These are phyloP conservation scores for Bipolaris zeicola DNA, from an alignment of 2,329 filamentous ascomycete species.

Conservation along the genomic window DNA sequence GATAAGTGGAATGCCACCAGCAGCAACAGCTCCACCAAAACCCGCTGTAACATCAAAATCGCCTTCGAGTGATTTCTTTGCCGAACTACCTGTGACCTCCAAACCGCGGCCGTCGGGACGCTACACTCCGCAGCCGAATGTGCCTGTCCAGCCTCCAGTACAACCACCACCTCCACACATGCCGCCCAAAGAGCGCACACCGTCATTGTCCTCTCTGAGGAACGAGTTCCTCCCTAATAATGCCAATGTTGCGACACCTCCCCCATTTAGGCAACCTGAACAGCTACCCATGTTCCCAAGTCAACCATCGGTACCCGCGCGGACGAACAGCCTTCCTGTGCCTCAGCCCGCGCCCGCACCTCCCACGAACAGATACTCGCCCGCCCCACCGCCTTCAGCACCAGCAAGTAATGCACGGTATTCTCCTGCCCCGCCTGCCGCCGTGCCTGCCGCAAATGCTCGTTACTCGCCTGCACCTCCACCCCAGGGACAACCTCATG, in stretches of 20 bases:
- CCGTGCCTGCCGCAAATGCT: constrained; percentile 39
- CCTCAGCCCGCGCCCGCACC: constrained; percentile 38
- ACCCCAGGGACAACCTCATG: constrained; percentile 42
- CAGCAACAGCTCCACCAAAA: constrained; percentile 29
- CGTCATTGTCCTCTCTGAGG: constrained; percentile 44
- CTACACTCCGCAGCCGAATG: constrained; percentile 46
- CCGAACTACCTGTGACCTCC: constrained; percentile 53
- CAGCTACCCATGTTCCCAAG: constrained; percentile 46
- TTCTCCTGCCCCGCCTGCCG: constrained; percentile 43
- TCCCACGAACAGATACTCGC: constrained; percentile 35
- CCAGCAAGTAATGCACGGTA: constrained; percentile 43
- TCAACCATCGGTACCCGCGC: constrained; percentile 37
- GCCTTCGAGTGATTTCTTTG: constrained; percentile 53
- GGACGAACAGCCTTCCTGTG: constrained; percentile 41
- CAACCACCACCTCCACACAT: constrained; percentile 30
- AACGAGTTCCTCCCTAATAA: constrained; percentile 43
- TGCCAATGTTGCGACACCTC: constrained; percentile 23
- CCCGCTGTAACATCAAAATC: constrained; percentile 36
- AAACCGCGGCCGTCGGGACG: constrained; percentile 50
- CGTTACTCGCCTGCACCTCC: constrained; percentile 52
- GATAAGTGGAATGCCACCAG: constrained; percentile 37
- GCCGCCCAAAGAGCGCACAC: constrained; percentile 42
- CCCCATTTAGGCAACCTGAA: constrained; percentile 51
- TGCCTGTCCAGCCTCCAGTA: constrained; percentile 31
- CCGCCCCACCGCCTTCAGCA: constrained; percentile 40